A percentile compares a stretch with the other conserved stretches of the same genome.
Evolutionary conservation across 345 rosid genomes (phyloP).

Genomic region (Aegle marmelos): DNA sequence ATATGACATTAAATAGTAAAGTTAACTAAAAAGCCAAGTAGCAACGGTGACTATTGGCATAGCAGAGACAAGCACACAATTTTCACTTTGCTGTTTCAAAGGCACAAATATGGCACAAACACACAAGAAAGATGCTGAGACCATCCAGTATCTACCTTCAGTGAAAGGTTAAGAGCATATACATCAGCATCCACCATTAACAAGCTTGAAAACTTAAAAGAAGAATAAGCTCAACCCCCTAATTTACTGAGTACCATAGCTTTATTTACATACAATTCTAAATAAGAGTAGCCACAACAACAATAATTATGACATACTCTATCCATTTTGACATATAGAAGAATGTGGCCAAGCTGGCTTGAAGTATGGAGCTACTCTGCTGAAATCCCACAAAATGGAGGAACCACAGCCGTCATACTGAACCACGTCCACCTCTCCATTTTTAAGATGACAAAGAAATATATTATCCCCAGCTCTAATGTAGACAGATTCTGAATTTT

Average conservation of each 20-base stretch:
- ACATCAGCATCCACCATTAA: neutral
- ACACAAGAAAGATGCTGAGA: neutral
- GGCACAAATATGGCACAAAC: neutral
- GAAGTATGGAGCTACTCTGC: constrained; percentile 52
- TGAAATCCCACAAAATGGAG: constrained; percentile 46
- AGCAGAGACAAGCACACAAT: neutral
- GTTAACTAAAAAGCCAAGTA: neutral
- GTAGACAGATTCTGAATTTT: constrained; percentile 38
- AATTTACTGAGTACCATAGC: neutral
- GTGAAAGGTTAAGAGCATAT: neutral
- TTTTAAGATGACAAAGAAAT: constrained; percentile 24
- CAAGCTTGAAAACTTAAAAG: neutral
- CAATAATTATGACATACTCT: neutral
- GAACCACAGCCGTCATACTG: constrained; percentile 49
- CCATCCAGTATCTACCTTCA: neutral
- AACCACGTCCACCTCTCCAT: constrained; percentile 30
- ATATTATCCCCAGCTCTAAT: constrained; percentile 46
- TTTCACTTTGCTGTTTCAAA: neutral
- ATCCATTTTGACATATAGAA: constrained; percentile 13
- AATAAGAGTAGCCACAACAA: neutral
- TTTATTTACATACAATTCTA: neutral
- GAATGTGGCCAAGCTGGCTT: constrained; percentile 52
- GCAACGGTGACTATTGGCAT: neutral
- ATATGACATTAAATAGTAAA: neutral
- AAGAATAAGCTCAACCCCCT: neutral